These are phyloP conservation scores for Pseudogymnoascus sp. DNA, from an alignment of 2,329 filamentous ascomycete genomes.

Conservation along the genomic window DNA sequence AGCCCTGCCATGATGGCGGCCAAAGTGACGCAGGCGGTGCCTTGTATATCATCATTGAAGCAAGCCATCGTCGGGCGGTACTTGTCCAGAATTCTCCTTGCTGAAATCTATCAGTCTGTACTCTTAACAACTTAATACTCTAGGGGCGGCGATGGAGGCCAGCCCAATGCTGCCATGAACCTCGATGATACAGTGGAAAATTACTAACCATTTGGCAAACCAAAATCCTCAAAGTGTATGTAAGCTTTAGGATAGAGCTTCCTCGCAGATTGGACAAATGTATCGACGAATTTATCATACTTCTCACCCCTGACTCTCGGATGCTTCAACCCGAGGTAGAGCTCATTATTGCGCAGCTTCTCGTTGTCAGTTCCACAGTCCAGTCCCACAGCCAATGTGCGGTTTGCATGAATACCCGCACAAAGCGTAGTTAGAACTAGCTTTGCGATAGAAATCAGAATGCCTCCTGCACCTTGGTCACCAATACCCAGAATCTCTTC, in stretches of 20 bases:
- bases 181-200: not conserved
- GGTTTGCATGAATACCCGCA: slow-evolving; percentile 74
- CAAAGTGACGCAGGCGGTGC: slow-evolving; percentile 79
- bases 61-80: slow-evolving; percentile 69
- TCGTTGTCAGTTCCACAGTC: slow-evolving; percentile 84
- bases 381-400: slow-evolving; percentile 71
- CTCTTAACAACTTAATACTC: not conserved
- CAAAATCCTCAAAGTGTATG: slow-evolving; percentile 88
- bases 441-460: slow-evolving; percentile 79
- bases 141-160: no score
- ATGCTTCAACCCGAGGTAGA: slow-evolving; percentile 70
- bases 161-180: no score
- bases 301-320: slow-evolving; percentile 59
- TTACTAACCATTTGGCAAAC: slow-evolving; percentile 55
- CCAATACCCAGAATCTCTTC: slow-evolving; percentile 79
- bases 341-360: slow-evolving; percentile 61
- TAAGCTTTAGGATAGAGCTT: slow-evolving; percentile 71
- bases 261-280: slow-evolving; percentile 60
- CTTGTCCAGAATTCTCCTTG: slow-evolving; percentile 65
- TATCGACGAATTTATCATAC: slow-evolving; percentile 71
- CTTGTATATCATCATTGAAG: slow-evolving; percentile 89
- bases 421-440: slow-evolving; percentile 75
- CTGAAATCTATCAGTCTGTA: not conserved
- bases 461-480: slow-evolving; percentile 78
- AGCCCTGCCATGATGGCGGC: slow-evolving; percentile 73